Evolutionary conservation across 192 early-diverging fungal species (phyloP).

Genomic region (Jimgerdemannia lactiflua): DNA sequence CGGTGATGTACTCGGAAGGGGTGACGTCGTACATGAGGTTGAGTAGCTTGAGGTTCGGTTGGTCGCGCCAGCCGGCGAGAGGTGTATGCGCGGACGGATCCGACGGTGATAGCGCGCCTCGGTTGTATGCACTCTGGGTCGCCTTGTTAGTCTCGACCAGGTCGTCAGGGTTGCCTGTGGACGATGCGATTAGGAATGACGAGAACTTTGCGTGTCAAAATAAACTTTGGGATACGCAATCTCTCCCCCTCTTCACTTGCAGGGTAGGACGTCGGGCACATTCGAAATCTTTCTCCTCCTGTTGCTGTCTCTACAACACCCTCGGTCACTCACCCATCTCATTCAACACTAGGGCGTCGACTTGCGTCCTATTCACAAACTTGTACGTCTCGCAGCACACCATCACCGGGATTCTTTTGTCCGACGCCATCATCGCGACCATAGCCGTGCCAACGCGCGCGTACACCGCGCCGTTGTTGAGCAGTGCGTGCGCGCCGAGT

Average conservation of each 20-base stretch:
- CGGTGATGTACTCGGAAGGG: conserved; percentile 87
- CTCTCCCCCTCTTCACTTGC: too few species aligned
- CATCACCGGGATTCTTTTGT: conserved; percentile 91
- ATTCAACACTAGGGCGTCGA: conserved; percentile 97
- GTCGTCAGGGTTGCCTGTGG: conserved; percentile 76
- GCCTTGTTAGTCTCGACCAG: conserved; percentile 54
- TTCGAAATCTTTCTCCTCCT: neutral
- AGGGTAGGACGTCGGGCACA: too few species aligned
- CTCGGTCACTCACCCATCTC: conserved; percentile 68
- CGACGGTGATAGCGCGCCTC: conserved; percentile 8
- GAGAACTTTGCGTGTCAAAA: too few species aligned
- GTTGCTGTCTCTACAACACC: neutral
- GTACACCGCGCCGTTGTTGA: conserved; percentile 92
- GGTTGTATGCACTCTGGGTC: conserved; percentile 12
- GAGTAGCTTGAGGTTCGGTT: conserved; percentile 75
- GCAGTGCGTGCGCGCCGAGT: conserved; percentile 88
- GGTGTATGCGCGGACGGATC: conserved; percentile 29
- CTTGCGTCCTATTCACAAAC: conserved; percentile 86
- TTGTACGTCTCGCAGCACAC: conserved; percentile 95
- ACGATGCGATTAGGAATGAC: neutral
- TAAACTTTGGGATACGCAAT: too few species aligned
- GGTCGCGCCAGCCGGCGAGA: conserved; percentile 72
- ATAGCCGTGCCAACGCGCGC: conserved; percentile 88
- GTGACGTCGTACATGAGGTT: conserved; percentile 96
- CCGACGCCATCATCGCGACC: conserved; percentile 87